phyloP scores from a whole-genome alignment of 805 yeast genomes.

The Saturnispora halmiae region DNA sequence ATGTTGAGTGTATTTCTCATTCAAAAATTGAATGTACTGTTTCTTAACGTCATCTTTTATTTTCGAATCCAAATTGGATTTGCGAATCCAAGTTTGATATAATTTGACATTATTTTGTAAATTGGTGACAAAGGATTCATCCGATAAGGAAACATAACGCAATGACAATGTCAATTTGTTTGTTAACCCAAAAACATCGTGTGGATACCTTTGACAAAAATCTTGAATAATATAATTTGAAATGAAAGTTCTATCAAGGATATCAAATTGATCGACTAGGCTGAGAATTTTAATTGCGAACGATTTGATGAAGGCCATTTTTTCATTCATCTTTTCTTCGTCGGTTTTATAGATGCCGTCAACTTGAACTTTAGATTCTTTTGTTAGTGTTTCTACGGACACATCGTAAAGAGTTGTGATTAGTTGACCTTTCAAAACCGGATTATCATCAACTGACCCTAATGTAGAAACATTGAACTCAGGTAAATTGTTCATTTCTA shows the following conservation, averaged over 20 bases:
- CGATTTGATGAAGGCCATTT: background rate
- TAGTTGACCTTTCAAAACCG: constrained; percentile 67
- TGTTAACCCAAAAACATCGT: constrained; percentile 32
- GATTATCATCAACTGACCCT: constrained; percentile 78
- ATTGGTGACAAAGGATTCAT: constrained; percentile 41
- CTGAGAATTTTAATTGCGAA: constrained; percentile 36
- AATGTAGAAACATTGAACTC: constrained; percentile 80
- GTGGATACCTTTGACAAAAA: constrained; percentile 36
- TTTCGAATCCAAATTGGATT: constrained; percentile 29
- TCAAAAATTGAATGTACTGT: constrained; percentile 28
- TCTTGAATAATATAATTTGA: constrained; percentile 53
- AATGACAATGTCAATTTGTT: constrained; percentile 60
- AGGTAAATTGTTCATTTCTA: constrained; percentile 59
- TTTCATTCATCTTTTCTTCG: constrained; percentile 15
- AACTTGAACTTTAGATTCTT: constrained; percentile 18
- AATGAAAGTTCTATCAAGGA: constrained; percentile 60
- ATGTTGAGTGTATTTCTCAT: constrained; percentile 17
- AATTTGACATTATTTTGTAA: constrained; percentile 66
- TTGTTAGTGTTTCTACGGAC: constrained; percentile 41
- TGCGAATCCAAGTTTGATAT: constrained; percentile 44
- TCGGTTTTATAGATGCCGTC: constrained; percentile 32
- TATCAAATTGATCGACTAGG: constrained; percentile 61
- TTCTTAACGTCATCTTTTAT: constrained; percentile 27
- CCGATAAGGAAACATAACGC: constrained; percentile 37
- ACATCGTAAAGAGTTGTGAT: constrained; percentile 63